Evolutionary conservation across 257 asterid genomes (phyloP), one percentile per base, ranked within the genome.

Genomic region (Paraleonurus japonicus): DNA sequence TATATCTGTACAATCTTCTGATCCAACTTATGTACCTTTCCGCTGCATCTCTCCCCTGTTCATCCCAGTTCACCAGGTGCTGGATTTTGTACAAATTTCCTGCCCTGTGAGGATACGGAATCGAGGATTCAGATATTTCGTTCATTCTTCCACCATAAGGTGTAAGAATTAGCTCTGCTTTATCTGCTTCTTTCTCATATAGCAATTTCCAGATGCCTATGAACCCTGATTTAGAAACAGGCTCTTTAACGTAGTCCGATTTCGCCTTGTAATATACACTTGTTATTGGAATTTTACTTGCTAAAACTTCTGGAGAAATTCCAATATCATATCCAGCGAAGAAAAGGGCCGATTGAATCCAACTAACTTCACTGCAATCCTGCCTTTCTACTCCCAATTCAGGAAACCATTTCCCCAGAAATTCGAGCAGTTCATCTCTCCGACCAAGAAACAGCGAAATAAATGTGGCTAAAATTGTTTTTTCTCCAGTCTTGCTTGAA

Each of bases 81-180:
- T 58, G 43, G 66, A 15, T 69, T 64, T 5, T 55, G 6, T 0
- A 75, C 15, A 7, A 67, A 47, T 16, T 51, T 23, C 79, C 79
- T 33, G 17, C 61, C 22, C 65, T 26, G 24, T 50, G 57, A 0
- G 57, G 57, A 2, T 4, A 50, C 11, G 57, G 57, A 16, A 1
- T 28, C 12, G 53, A 13, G 69, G 23, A 76, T 33, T 47, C 67
- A 3, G 81, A 30, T 26, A 80, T 73, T 16, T 76, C 74, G 0
- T 10, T 57, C 84, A 80, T 75, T 61, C 69, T 61, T 17, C 73
- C 84, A 2, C 81, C 84, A 0, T 64, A 79, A 2, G 83, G 77
- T 13, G 45, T 67, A 0, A 75, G 16, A 7, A 61, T 12, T 35
- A 75, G 3, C 20, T 4, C 3, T 1, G 45, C 76, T 2, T 8